These are phyloP conservation scores for Leersia perrieri DNA, from an alignment of 176 grass and related monocot genomes.

Conservation along the genomic window DNA sequence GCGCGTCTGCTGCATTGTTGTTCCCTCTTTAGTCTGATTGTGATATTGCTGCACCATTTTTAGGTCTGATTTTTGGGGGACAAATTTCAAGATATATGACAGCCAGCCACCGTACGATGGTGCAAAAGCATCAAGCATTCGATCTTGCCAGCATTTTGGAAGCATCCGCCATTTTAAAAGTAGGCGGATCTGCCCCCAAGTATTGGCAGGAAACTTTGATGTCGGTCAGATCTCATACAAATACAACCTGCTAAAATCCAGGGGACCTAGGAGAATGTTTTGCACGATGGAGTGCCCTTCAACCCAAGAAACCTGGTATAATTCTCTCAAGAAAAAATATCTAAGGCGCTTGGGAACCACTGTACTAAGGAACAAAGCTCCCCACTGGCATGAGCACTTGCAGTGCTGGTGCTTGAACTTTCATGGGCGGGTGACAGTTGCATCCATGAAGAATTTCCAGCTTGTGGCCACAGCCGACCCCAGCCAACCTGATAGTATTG, in stretches of 20 bases:
- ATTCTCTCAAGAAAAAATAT: constrained; percentile 32
- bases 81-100: constrained; percentile 63
- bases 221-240: constrained; percentile 58
- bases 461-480: constrained; percentile 33
- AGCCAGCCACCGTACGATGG: constrained; percentile 37
- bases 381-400: constrained; percentile 60
- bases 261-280: constrained; percentile 65
- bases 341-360: not conserved
- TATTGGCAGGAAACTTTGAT: constrained; percentile 41
- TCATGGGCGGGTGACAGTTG: constrained; percentile 66
- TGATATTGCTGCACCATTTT: not conserved
- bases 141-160: constrained; percentile 41
- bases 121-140: constrained; percentile 38
- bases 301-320: constrained; percentile 24
- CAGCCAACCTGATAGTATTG: not conserved
- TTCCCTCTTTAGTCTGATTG: not conserved
- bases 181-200: constrained; percentile 51
- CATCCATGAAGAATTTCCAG: constrained; percentile 70
- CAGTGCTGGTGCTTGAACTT: constrained; percentile 84
- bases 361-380: constrained; percentile 54
- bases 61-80: constrained; percentile 64
- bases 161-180: constrained; percentile 44
- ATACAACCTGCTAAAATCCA: constrained; percentile 57
- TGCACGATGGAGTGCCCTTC: constrained; percentile 41
- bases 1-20: not conserved